Percentiles rank a stretch among this genome's conserved stretches.
phyloP scores from a whole-genome alignment of 495 filamentous ascomycete species.

The Aspergillus ellipticus region DNA sequence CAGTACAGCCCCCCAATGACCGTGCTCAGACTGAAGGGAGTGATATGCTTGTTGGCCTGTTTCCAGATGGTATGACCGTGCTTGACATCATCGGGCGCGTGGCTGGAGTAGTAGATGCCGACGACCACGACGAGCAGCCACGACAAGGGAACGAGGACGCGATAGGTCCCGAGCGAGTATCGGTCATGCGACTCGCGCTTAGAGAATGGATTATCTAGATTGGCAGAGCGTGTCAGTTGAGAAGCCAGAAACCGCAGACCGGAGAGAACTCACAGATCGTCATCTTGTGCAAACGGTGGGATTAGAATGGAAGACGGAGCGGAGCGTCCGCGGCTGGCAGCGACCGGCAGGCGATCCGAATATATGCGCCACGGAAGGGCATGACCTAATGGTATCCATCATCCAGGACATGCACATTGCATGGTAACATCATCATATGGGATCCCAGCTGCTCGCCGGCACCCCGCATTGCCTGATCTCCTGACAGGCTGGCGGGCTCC shows the following conservation, averaged over 20 bases:
- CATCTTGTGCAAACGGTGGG: background rate
- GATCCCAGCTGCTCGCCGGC: background rate
- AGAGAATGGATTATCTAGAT: conserved; percentile 58
- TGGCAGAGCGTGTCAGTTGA: background rate
- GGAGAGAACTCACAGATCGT: background rate
- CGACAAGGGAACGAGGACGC: conserved; percentile 63
- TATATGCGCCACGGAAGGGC: background rate
- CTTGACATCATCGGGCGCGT: conserved; percentile 57
- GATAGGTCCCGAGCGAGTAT: conserved; percentile 53
- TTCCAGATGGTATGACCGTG: conserved; percentile 61
- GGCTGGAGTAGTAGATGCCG: conserved; percentile 65
- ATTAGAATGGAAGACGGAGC: background rate
- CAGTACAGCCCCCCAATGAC: conserved; percentile 75
- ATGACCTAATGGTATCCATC: background rate
- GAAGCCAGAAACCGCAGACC: conserved; percentile 5
- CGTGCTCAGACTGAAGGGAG: conserved; percentile 71
- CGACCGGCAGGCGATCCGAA: too few relatives aligned
- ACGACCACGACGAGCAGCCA: conserved; percentile 68
- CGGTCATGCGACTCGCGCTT: conserved; percentile 56
- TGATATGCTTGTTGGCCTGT: conserved; percentile 59
- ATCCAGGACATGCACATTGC: too few relatives aligned
- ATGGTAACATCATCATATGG: too few relatives aligned
- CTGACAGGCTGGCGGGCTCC: conserved; percentile 11
- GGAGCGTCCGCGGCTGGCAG: too few relatives aligned
- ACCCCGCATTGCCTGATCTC: conserved; percentile 17